Percentiles rank a stretch among this genome's conserved stretches.
Conservation (phyloP, 164 flowering plant species). For the Vitis cinerea region DNA sequence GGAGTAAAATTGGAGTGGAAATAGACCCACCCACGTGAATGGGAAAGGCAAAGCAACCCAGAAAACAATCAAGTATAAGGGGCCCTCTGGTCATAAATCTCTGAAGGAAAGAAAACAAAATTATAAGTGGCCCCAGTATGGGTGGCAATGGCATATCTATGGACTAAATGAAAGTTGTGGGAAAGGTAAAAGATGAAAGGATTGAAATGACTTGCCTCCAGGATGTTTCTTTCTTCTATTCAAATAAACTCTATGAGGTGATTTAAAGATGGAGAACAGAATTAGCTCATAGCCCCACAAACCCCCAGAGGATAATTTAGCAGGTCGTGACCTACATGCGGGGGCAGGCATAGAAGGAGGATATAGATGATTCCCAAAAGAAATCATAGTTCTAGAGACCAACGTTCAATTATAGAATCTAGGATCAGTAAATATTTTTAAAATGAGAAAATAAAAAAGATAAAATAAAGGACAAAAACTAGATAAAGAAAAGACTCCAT, state of each 20-base stretch:
- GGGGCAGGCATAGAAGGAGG: not conserved
- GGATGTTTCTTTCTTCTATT: constrained; percentile 12
- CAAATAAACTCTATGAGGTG: constrained; percentile 13
- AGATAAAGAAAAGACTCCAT: not conserved
- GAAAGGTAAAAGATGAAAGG: constrained; percentile 21
- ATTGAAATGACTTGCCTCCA: constrained; percentile 11
- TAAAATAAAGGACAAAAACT: not conserved
- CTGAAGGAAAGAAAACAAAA: constrained; percentile 8
- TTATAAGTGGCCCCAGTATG: constrained; percentile 5
- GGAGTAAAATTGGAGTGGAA: too few species aligned
- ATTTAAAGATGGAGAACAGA: constrained; percentile 4
- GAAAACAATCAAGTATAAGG: not conserved
- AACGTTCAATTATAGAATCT: not conserved
- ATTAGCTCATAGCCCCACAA: not conserved
- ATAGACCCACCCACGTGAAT: too few species aligned
- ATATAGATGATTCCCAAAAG: not conserved
- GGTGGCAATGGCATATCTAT: not conserved
- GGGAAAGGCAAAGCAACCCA: not conserved
- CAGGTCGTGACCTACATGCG: not conserved
- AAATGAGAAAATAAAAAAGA: not conserved
- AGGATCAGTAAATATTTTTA: not conserved
- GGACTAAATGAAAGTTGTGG: not conserved
- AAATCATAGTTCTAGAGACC: too few species aligned
- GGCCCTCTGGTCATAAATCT: constrained; percentile 3
- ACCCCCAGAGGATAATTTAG: constrained; percentile 10